phyloP scores from a whole-genome alignment of 2,329 filamentous ascomycete genomes.

The Helotiales sp. region DNA sequence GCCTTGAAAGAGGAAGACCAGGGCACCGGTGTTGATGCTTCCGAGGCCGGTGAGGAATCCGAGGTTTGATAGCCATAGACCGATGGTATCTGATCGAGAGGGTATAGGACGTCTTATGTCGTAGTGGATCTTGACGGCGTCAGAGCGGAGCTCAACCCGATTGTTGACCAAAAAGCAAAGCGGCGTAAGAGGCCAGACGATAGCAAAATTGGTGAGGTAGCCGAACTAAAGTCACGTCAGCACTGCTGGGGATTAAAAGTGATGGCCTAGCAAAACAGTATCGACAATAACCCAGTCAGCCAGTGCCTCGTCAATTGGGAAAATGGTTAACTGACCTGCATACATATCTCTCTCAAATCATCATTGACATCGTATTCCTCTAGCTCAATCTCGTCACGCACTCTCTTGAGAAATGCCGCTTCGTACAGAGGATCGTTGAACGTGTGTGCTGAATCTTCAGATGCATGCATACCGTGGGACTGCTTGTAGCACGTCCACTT shows the following conservation, averaged over 20 bases:
- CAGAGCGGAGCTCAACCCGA: slow-evolving; percentile 88
- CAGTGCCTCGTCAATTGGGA: no score
- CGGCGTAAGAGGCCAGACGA: slow-evolving; percentile 86
- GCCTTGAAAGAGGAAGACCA: slow-evolving; percentile 80
- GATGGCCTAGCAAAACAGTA: no score
- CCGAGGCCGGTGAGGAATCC: slow-evolving; percentile 89
- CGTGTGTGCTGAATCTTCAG: background rate
- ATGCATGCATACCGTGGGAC: background rate
- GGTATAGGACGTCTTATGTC: slow-evolving; percentile 85
- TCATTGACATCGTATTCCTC: background rate
- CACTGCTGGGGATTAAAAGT: no score
- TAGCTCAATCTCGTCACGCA: background rate
- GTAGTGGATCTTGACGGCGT: slow-evolving; percentile 89
- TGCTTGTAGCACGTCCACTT: background rate
- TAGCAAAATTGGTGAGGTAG: slow-evolving; percentile 85
- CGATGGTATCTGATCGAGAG: slow-evolving; percentile 86
- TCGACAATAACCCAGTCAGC: no score
- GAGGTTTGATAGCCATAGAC: slow-evolving; percentile 82
- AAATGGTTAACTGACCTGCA: background rate
- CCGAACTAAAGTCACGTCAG: no score
- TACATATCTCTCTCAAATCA: background rate
- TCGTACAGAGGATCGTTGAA: background rate
- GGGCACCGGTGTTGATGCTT: slow-evolving; percentile 78
- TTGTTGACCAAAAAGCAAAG: slow-evolving; percentile 89
- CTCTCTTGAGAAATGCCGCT: background rate